These are phyloP conservation scores for Sequoia sempervirens DNA, from an alignment of 75 land plant genomes.

Conservation along the genomic window DNA sequence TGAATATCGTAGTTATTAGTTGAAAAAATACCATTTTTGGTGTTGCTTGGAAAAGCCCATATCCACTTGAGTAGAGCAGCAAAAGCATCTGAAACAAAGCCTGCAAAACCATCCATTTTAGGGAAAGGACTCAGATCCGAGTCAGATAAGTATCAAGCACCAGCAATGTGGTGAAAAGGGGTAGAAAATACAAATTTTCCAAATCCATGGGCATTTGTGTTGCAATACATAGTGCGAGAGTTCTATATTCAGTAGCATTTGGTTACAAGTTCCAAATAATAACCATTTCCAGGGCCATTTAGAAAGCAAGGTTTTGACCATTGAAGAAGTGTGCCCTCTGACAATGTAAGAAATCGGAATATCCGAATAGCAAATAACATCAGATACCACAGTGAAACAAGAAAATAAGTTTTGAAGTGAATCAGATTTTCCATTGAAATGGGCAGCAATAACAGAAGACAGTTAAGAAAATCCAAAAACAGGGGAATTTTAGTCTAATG, in stretches of 20 bases:
- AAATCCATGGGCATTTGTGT: background rate
- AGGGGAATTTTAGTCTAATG: background rate
- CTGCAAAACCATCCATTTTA: constrained; percentile 1
- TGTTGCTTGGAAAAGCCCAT: constrained; percentile 35
- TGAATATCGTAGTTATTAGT: background rate
- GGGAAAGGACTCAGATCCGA: background rate
- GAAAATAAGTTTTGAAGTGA: background rate
- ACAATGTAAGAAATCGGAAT: background rate
- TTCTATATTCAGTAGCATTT: too few species aligned
- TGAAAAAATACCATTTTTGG: constrained; percentile 36
- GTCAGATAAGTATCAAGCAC: background rate
- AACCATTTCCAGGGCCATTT: background rate
- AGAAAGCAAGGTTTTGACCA: background rate
- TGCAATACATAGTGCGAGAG: background rate
- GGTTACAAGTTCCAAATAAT: background rate
- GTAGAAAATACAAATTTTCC: background rate
- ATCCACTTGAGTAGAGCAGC: constrained; percentile 37
- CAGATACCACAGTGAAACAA: background rate
- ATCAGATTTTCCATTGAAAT: background rate
- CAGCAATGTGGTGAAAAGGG: background rate
- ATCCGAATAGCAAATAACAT: background rate
- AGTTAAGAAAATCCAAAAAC: background rate
- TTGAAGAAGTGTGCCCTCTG: background rate
- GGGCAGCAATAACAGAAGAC: background rate
- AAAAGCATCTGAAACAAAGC: constrained; percentile 13